Percentiles rank a stretch among this genome's conserved stretches.
Conservation (phyloP, 164 flowering plant species). For the Vitis riparia region DNA sequence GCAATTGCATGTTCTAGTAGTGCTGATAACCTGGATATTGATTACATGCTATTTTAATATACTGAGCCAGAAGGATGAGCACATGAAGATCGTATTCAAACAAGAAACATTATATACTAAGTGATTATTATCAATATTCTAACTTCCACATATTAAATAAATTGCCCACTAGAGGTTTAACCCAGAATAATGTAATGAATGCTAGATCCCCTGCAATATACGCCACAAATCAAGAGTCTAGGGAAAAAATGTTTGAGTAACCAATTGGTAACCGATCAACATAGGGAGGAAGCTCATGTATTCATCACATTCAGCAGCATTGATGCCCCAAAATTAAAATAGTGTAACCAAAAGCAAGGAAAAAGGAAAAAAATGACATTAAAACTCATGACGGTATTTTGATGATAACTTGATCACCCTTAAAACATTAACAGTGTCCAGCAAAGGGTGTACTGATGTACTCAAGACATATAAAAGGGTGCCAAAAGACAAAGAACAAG, state of each 20-base stretch:
- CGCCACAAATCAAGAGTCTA: background rate
- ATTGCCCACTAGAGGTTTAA: background rate
- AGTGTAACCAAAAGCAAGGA: too few relatives aligned
- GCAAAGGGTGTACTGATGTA: too few relatives aligned
- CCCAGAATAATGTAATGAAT: background rate
- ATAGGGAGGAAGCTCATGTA: background rate
- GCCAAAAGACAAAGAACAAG: too few relatives aligned
- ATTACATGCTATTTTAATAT: background rate
- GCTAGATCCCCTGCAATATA: background rate
- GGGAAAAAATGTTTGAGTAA: background rate
- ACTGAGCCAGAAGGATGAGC: background rate
- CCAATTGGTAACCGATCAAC: background rate
- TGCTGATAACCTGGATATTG: constrained; percentile 84
- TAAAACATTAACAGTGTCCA: too few relatives aligned
- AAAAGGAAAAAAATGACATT: too few relatives aligned
- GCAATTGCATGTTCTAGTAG: constrained; percentile 98
- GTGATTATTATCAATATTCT: background rate
- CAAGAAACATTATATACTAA: background rate
- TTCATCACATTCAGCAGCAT: background rate
- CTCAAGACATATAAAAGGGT: too few relatives aligned
- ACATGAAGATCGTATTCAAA: background rate
- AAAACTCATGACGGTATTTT: too few relatives aligned
- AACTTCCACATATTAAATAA: background rate
- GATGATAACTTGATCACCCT: too few relatives aligned
- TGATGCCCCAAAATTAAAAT: background rate